Percentiles rank a stretch among this genome's conserved stretches.
These are phyloP conservation scores for Cynara cardunculus DNA, from an alignment of 129 eudicot genomes.

Conservation along the genomic window DNA sequence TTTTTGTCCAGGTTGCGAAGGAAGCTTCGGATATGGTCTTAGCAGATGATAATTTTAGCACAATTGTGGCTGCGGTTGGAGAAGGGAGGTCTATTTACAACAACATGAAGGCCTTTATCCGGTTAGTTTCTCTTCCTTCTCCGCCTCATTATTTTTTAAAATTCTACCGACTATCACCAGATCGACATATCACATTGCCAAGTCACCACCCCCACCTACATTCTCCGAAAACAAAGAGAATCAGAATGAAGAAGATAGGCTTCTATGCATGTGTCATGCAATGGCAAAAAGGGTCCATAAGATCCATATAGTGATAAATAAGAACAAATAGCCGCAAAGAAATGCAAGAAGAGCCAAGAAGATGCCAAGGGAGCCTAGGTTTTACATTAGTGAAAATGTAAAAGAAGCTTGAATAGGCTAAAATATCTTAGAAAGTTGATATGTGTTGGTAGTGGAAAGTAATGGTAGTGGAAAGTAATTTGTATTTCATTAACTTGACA, in stretches of 20 bases:
- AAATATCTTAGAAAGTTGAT: no score
- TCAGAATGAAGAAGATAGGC: no score
- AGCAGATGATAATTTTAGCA: slow-evolving; percentile 91
- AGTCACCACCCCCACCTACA: neutral
- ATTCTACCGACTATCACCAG: neutral
- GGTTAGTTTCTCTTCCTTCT: slow-evolving; percentile 38
- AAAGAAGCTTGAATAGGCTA: no score
- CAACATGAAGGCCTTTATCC: slow-evolving; percentile 87
- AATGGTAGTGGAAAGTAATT: neutral
- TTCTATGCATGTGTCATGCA: neutral
- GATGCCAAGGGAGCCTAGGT: neutral
- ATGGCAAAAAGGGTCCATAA: no score
- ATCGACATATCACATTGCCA: neutral
- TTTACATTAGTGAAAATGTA: neutral
- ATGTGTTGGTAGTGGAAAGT: neutral
- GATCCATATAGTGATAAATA: neutral
- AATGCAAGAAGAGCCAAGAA: no score
- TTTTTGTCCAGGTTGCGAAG: slow-evolving; percentile 65
- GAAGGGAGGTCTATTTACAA: slow-evolving; percentile 91
- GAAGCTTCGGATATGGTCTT: slow-evolving; percentile 94
- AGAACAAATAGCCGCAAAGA: neutral
- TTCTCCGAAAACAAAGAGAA: no score
- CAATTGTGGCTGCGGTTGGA: slow-evolving; percentile 82
- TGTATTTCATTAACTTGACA: neutral
- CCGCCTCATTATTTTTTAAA: neutral